Conservation (phyloP, 2,329 filamentous ascomycete species). For the Thielaviopsis euricoi region DNA sequence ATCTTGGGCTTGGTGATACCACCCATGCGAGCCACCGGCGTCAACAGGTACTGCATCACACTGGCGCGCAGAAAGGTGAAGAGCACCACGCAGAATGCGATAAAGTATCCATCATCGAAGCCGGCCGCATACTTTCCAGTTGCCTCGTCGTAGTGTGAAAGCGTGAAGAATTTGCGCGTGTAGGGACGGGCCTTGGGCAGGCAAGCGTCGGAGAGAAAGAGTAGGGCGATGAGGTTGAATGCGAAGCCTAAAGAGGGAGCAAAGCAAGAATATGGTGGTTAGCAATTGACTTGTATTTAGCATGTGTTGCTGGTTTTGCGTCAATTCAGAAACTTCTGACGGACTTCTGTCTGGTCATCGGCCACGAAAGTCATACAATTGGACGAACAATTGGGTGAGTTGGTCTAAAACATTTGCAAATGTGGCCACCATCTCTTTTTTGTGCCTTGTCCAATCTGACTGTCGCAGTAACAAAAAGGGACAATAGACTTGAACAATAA, state of each 20-base stretch:
- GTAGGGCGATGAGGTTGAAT: constrained; percentile 67
- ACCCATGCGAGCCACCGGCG: constrained; percentile 54
- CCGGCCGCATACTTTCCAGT: constrained; percentile 61
- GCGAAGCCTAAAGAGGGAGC: constrained; percentile 43
- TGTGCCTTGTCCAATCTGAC: neutral
- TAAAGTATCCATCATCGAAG: constrained; percentile 61
- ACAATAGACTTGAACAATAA: neutral
- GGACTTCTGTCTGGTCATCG: neutral
- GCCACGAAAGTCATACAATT: too few relatives aligned
- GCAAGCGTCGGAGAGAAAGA: constrained; percentile 65
- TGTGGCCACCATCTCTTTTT: neutral
- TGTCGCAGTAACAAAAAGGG: neutral
- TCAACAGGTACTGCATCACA: constrained; percentile 73
- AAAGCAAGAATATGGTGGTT: constrained; percentile 11
- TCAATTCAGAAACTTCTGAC: neutral
- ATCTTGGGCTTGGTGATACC: constrained; percentile 66
- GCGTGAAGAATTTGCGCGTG: constrained; percentile 74
- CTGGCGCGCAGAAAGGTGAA: constrained; percentile 77
- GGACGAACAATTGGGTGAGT: neutral
- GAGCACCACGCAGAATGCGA: constrained; percentile 62
- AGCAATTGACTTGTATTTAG: constrained; percentile 12
- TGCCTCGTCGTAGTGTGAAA: constrained; percentile 63
- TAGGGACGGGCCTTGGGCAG: constrained; percentile 65
- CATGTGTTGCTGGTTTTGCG: neutral
- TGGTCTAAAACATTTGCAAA: neutral